phyloP scores from a whole-genome alignment of 1,139 yeast genomes.

The Kodamaea sp. region DNA sequence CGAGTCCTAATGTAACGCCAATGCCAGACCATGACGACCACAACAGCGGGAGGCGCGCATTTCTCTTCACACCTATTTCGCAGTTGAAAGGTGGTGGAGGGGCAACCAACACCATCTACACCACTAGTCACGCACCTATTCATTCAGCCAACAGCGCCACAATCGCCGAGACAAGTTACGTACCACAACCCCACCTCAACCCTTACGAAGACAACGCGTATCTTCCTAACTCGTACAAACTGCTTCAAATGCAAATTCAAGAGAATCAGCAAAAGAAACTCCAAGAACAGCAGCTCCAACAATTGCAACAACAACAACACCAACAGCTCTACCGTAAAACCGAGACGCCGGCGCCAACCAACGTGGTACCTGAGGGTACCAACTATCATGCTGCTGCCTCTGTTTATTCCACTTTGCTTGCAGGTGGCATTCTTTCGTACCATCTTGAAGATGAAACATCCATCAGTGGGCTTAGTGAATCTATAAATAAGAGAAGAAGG shows the following conservation, averaged over 20 bases:
- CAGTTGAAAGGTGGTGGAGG: conserved; percentile 45
- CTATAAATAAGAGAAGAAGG: conserved; percentile 25
- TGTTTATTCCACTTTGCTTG: conserved; percentile 36
- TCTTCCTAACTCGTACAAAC: conserved; percentile 19
- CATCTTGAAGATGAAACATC: conserved; percentile 25
- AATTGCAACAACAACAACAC: conserved; percentile 20
- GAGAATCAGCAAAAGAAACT: conserved; percentile 18
- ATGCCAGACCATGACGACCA: conserved; percentile 63
- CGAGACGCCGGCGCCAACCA: conserved; percentile 24
- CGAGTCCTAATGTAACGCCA: conserved; percentile 50
- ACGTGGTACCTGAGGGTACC: conserved; percentile 20
- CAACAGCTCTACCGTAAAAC: conserved; percentile 23
- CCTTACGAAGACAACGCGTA: conserved; percentile 9
- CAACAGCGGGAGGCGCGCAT: conserved; percentile 39
- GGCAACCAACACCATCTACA: conserved; percentile 27
- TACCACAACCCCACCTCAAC: conserved; percentile 15
- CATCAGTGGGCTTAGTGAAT: conserved; percentile 13
- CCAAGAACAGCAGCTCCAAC: conserved; percentile 19
- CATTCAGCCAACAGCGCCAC: conserved; percentile 14
- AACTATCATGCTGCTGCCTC: conserved; percentile 36
- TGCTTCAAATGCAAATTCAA: conserved; percentile 19
- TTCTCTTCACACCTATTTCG: conserved; percentile 48
- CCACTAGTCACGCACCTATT: conserved; percentile 16
- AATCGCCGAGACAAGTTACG: background rate
- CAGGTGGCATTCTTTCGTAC: conserved; percentile 46